These are phyloP conservation scores for Friedmanniomyces simplex DNA, from an alignment of 495 filamentous ascomycete genomes.

Conservation along the genomic window DNA sequence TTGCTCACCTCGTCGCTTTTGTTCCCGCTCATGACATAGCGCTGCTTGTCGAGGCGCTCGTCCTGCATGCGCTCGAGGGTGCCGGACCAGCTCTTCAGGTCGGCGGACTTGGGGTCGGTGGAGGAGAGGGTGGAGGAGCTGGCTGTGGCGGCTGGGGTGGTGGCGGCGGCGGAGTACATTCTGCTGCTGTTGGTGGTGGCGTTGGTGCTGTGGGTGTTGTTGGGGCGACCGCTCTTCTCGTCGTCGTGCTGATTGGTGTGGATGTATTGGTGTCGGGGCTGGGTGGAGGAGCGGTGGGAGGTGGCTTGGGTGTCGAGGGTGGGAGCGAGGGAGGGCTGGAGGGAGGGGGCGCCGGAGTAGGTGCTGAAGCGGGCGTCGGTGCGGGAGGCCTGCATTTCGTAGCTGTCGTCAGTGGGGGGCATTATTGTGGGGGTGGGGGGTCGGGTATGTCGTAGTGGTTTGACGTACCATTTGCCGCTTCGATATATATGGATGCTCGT, in stretches of 20 bases:
- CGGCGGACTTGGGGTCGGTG: constrained; percentile 48
- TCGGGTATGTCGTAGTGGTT: too few species aligned
- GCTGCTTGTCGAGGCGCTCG: constrained; percentile 71
- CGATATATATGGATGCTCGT: too few species aligned
- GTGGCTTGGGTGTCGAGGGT: constrained; percentile 17
- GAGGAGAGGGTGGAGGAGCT: constrained; percentile 50
- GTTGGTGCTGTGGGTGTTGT: constrained; percentile 1
- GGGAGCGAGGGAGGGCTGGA: constrained; percentile 48
- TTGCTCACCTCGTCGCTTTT: constrained; percentile 82
- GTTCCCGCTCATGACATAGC: constrained; percentile 69
- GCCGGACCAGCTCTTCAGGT: constrained; percentile 72
- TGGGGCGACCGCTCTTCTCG: neutral
- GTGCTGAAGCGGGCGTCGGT: constrained; percentile 66
- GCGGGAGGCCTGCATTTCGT: constrained; percentile 19
- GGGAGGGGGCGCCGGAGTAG: constrained; percentile 62
- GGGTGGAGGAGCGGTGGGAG: constrained; percentile 7
- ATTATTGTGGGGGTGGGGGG: too few species aligned
- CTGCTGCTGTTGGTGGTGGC: constrained; percentile 23
- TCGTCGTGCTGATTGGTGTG: neutral
- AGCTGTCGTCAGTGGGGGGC: neutral
- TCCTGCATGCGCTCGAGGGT: constrained; percentile 86
- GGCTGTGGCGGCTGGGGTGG: constrained; percentile 13
- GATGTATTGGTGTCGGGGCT: constrained; percentile 3
- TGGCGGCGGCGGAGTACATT: constrained; percentile 6
- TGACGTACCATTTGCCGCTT: too few species aligned